A percentile compares a stretch with the other conserved stretches of the same genome.
Evolutionary conservation across 805 yeast species (phyloP).

Genomic region (Ascoidea asiatica): DNA sequence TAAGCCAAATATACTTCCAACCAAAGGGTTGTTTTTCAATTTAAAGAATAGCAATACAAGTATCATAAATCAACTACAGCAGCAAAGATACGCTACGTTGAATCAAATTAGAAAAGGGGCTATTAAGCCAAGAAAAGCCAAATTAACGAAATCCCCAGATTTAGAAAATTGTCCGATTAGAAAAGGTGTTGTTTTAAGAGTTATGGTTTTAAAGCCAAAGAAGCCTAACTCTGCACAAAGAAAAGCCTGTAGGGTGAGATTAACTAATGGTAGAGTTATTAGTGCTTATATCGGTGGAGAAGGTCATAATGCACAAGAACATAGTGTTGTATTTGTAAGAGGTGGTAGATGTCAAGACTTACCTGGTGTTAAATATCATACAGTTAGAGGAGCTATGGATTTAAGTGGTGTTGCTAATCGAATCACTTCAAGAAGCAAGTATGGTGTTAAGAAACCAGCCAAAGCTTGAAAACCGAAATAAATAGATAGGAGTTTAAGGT

Average conservation of each 20-base stretch:
- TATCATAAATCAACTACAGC: too few relatives aligned
- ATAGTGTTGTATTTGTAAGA: slow-evolving; percentile 86
- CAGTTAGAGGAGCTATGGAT: slow-evolving; percentile 88
- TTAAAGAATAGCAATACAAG: too few relatives aligned
- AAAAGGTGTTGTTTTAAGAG: slow-evolving; percentile 88
- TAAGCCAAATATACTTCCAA: too few relatives aligned
- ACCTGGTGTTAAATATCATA: slow-evolving; percentile 94
- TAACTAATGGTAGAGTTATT: slow-evolving; percentile 78
- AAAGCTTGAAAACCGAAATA: slow-evolving; percentile 19
- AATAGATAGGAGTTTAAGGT: neutral
- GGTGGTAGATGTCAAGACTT: slow-evolving; percentile 99
- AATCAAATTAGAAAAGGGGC: slow-evolving; percentile 69
- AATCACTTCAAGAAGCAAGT: slow-evolving; percentile 77
- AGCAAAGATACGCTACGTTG: slow-evolving; percentile 40
- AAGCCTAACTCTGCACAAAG: slow-evolving; percentile 98
- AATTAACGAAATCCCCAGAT: slow-evolving; percentile 61
- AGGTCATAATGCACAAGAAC: slow-evolving; percentile 97
- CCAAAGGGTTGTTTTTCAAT: too few relatives aligned
- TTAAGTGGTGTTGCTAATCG: slow-evolving; percentile 92
- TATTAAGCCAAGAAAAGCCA: slow-evolving; percentile 32
- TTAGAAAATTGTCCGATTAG: slow-evolving; percentile 72
- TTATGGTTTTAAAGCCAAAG: slow-evolving; percentile 92
- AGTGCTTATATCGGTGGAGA: slow-evolving; percentile 97
- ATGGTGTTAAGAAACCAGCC: slow-evolving; percentile 82
- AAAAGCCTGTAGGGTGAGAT: slow-evolving; percentile 89